A percentile compares a stretch with the other conserved stretches of the same genome.
Evolutionary conservation across 768 basidiomycete species (phyloP).

Genomic region (Pholiota molesta): DNA sequence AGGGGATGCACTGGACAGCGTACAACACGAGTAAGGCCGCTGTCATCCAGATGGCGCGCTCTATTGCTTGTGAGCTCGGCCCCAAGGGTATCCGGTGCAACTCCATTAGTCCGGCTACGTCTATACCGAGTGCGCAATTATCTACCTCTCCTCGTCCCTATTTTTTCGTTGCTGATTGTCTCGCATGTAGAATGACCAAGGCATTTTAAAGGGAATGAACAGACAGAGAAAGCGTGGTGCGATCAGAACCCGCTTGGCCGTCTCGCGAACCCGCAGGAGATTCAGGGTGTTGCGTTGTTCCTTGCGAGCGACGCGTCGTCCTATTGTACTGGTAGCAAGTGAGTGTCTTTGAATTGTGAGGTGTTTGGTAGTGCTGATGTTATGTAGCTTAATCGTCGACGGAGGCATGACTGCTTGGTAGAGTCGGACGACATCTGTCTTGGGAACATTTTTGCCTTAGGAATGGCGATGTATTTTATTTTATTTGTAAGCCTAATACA

Average conservation of each 20-base stretch:
- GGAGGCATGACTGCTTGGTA: conserved; percentile 32
- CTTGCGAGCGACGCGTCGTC: conserved; percentile 70
- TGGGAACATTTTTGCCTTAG: background rate
- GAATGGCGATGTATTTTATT: background rate
- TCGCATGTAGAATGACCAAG: conserved; percentile 28
- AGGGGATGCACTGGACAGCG: conserved; percentile 60
- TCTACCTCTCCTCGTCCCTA: background rate
- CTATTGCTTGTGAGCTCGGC: conserved; percentile 78
- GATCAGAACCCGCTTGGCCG: conserved; percentile 64
- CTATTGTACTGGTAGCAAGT: conserved; percentile 77
- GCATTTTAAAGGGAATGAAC: conserved; percentile 48
- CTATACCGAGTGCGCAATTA: conserved; percentile 53
- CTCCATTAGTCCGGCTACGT: conserved; percentile 75
- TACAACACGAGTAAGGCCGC: conserved; percentile 79
- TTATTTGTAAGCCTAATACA: too few species aligned
- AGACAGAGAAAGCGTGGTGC: conserved; percentile 59
- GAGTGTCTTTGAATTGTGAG: conserved; percentile 19
- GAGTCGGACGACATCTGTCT: background rate
- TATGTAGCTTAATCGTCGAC: conserved; percentile 24
- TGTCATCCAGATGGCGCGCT: conserved; percentile 79
- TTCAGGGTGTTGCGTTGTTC: conserved; percentile 69
- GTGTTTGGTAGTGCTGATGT: background rate
- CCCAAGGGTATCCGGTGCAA: conserved; percentile 70
- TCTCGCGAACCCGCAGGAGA: conserved; percentile 67
- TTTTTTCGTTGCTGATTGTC: background rate